A percentile compares a stretch with the other conserved stretches of the same genome.
Evolutionary conservation across 129 eudicot species (phyloP).

Genomic region (Lactuca saligna): DNA sequence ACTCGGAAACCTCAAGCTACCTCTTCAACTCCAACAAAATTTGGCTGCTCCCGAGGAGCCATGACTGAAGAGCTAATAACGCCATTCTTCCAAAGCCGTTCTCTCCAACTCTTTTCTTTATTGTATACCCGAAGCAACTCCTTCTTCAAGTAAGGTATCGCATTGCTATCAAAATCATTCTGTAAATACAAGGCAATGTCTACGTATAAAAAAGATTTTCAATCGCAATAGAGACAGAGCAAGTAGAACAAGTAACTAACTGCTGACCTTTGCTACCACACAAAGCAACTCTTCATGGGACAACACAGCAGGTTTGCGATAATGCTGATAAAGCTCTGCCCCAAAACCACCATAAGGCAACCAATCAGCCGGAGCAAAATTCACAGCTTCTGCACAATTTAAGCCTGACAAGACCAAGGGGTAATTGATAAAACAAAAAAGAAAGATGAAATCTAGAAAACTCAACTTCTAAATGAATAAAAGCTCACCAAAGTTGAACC

Average conservation of each 20-base stretch:
- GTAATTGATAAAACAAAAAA: slow-evolving; percentile 13
- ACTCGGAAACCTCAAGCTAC: slow-evolving; percentile 36
- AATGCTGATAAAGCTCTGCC: slow-evolving; percentile 86
- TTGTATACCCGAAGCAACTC: slow-evolving; percentile 71
- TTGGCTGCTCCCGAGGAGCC: slow-evolving; percentile 69
- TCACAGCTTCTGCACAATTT: slow-evolving; percentile 99
- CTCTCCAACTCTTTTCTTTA: slow-evolving; percentile 90
- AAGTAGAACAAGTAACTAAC: slow-evolving; percentile 3
- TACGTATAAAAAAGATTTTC: slow-evolving; percentile 11
- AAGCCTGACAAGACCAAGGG: slow-evolving; percentile 55
- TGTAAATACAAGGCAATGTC: slow-evolving; percentile 38
- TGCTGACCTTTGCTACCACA: slow-evolving; percentile 79
- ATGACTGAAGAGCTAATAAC: slow-evolving; percentile 61
- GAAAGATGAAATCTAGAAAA: neutral
- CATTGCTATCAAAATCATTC: slow-evolving; percentile 63
- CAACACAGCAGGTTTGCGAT: slow-evolving; percentile 85
- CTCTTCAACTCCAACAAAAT: slow-evolving; percentile 90
- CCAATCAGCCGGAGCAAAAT: slow-evolving; percentile 99
- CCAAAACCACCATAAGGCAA: slow-evolving; percentile 98
- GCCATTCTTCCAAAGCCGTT: slow-evolving; percentile 85
- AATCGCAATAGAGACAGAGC: neutral
- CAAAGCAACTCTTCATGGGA: slow-evolving; percentile 97
- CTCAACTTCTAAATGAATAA: neutral
- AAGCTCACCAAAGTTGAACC: slow-evolving; percentile 90
- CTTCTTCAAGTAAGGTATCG: slow-evolving; percentile 57